Base-by-base conservation (phyloP, 208 protist species). In the Crithidia bombi region DNA sequence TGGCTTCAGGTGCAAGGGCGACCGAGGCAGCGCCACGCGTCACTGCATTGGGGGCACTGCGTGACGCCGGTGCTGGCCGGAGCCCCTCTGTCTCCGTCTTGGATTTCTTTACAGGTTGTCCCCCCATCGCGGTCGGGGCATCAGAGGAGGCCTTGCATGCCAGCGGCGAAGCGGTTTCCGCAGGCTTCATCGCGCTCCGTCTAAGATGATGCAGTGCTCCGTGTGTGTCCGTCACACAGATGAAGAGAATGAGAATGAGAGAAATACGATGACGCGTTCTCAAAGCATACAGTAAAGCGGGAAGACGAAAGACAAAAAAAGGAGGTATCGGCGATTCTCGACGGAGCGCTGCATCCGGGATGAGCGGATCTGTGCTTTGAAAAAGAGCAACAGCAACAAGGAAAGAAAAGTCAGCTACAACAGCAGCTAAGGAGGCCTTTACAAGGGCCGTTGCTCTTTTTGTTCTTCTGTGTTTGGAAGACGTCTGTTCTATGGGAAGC, bases 71-170 rank as follows among this genome's bases (percentile, higher is more conserved):
- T 47, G 21, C 43, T 5, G 43, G 10, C 15, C 10, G 14, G 10
- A 9, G 5, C 14, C 15, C 4, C 43, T 10, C 17, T 6, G 15
- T 5, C 28, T 62, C 59, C 5, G 15, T 3, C 38, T 38, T 57
- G 3, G 70, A 19, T 47, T 47, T 69, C 36, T 69, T 69, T n/a
- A 28, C 32, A 3, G 64, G 41, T 5, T 47, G 65, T 41, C 41
- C 69, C n/a, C 21, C 59, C 0, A 19, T 35, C 6, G 41, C 23
- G 11, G 41, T 35, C n/a, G 33, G 33, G 23, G 51, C 39, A 54
- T 0, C 35, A 43, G 12, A 21, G 33, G 26, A 5, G 17, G 11
- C 33, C 33, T 30, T 26, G 47, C 6, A 32, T 9, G 14, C 17
- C 21, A 19, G 21, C 43, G 17, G 15, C 12, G 43, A 21, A 19